Evolutionary conservation across 2,329 filamentous ascomycete species (phyloP), one percentile per base, ranked within the genome.

Genomic region (Fusarium irregulare): DNA sequence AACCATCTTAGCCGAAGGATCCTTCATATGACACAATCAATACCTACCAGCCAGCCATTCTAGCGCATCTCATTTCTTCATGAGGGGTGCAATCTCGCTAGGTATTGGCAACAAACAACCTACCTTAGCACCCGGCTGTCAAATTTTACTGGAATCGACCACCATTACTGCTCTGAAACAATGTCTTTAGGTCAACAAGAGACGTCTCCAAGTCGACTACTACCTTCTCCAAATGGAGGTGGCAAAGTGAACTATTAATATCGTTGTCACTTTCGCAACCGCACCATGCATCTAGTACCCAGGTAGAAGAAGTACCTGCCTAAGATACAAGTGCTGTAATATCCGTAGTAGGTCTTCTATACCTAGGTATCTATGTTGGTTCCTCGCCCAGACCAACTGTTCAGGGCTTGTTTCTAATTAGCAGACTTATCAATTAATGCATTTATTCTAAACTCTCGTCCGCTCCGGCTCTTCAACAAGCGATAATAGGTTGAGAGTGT

Each of bases 31-130:
- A 66, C 58, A 56, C 50, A 49, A 58, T n/a, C 50, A 49, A 58
- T n/a, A 68, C 40, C 28, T 72, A 50, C 34, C 51, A 60, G 30
- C 51, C 49, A 28, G 18, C n/a, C 49, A 42, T 18, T 40, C 63
- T 74, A 60, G 64, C 66, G 63, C 58, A 58, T 62, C 64, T 64
- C 60, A 58, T 68, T 67, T 67, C 50, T 40, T 30, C 20, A 48
- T 56, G 40, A 42, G 47, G 66, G 30, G 56, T 48, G 57, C 56
- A 73, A 72, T 70, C 47, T 73, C 56, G 70, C 27, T 60, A 37
- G 34, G 18, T 12, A 21, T 60, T 53, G 41, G 13, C 27, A 32
- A 41, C 25, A 53, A 48, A 41, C 25, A 53, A 48, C 50, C 51
- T 37, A n/a, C 34, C 18, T 37, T 37, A 37, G 34, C n/a, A 37